A percentile compares a stretch with the other conserved stretches of the same genome.
Evolutionary conservation across 495 filamentous ascomycete genomes (phyloP).

Genomic region (Cercophora scortea): DNA sequence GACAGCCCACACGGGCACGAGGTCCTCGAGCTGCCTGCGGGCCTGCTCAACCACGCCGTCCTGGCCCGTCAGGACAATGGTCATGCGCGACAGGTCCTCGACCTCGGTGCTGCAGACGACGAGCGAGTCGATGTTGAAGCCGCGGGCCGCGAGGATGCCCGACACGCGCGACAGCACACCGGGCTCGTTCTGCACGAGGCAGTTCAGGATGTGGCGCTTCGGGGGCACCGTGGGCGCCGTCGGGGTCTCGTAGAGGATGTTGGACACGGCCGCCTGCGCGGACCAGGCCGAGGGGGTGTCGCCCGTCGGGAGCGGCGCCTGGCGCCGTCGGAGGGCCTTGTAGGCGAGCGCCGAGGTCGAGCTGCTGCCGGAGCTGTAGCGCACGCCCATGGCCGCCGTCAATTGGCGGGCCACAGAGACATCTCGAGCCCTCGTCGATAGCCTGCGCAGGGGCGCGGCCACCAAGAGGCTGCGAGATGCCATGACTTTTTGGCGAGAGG

Average conservation of each 20-base stretch:
- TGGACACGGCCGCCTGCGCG: conserved; percentile 89
- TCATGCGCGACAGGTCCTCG: conserved; percentile 96
- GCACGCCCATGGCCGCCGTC: conserved; percentile 11
- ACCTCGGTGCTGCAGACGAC: conserved; percentile 98
- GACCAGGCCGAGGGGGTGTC: conserved; percentile 79
- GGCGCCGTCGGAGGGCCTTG: conserved; percentile 90
- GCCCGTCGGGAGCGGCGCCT: conserved; percentile 68
- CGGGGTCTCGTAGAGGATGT: conserved; percentile 97
- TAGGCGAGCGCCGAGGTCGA: conserved; percentile 93
- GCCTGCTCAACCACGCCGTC: conserved; percentile 98
- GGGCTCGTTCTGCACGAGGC: conserved; percentile 97
- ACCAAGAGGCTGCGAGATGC: conserved; percentile 35
- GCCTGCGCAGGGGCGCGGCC: conserved; percentile 26
- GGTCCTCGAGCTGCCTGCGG: conserved; percentile 86
- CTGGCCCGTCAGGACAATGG: conserved; percentile 91
- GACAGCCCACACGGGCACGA: conserved; percentile 97
- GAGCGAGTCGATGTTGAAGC: conserved; percentile 98
- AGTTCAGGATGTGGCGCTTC: conserved; percentile 94
- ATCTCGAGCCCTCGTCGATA: conserved; percentile 18
- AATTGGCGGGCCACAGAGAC: conserved; percentile 9
- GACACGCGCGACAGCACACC: conserved; percentile 94
- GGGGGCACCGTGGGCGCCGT: conserved; percentile 73
- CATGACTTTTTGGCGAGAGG: conserved; percentile 18
- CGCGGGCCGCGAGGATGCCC: conserved; percentile 88
- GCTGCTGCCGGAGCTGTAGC: conserved; percentile 36